Percentiles rank a stretch among this genome's conserved stretches.
These are phyloP conservation scores for Puccinia horiana DNA, from an alignment of 1,284 basidiomycete genomes.

Conservation along the genomic window DNA sequence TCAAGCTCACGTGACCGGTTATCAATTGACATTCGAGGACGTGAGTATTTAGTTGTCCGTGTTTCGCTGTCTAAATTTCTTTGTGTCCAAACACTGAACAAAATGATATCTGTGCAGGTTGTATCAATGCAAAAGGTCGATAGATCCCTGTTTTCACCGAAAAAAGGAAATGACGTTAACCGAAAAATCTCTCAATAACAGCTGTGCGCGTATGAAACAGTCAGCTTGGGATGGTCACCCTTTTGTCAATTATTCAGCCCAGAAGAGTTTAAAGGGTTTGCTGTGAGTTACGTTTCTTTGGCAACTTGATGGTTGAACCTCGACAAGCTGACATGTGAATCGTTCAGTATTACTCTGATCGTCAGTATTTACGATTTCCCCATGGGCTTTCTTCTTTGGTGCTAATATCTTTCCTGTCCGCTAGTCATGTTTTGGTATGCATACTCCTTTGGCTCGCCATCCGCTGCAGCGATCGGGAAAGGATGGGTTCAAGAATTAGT, in stretches of 20 bases:
- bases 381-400: not conserved
- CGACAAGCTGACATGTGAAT: not conserved
- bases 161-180: not conserved
- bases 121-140: slow-evolving; percentile 61
- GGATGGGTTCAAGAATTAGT: slow-evolving; percentile 61
- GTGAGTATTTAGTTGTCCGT: slow-evolving; percentile 59
- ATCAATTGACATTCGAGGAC: slow-evolving; percentile 71
- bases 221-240: slow-evolving; percentile 61
- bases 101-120: not conserved
- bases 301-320: not conserved
- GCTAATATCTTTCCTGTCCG: not conserved
- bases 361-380: slow-evolving; percentile 43
- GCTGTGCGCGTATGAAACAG: slow-evolving; percentile 58
- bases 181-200: not conserved
- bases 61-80: slow-evolving; percentile 39
- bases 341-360: slow-evolving; percentile 57
- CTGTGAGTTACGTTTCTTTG: slow-evolving; percentile 62
- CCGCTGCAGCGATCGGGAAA: slow-evolving; percentile 59
- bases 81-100: slow-evolving; percentile 60
- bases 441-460: slow-evolving; percentile 57
- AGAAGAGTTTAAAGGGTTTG: slow-evolving; percentile 69
- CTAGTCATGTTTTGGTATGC: slow-evolving; percentile 50
- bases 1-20: slow-evolving; percentile 66
- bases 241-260: slow-evolving; percentile 68
- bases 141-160: not conserved